Evolutionary conservation across 2,329 filamentous ascomycete species (phyloP), one percentile per base, ranked within the genome.

Genomic region (Blastomyces gilchristii): DNA sequence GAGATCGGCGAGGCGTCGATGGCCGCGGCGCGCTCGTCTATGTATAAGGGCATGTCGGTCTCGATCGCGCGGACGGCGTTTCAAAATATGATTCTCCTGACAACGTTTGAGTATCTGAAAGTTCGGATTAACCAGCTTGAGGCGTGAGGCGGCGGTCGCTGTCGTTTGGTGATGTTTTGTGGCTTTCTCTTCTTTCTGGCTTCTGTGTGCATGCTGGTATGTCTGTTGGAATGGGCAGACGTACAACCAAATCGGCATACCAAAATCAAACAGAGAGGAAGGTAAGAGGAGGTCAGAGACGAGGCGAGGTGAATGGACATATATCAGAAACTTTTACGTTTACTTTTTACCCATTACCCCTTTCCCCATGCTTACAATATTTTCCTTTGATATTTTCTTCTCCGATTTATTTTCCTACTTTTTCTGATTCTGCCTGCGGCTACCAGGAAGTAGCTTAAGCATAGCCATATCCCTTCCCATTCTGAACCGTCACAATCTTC

Each of bases 41-140:
- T 78, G 71, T 80, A 79, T 69, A 79, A 77, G 65, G 78, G 78
- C 7, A 68, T 80, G n/a, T 78, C 78, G 9, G 78, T 80, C 64
- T 77, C 79, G 49, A 71, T 80, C 47, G 66, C 79, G 37, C 77
- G 78, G 22, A 79, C 78, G 3, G 75, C 74, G 8, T 68, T 80
- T 34, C 78, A 80, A 68, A 80, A 80, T 68, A 79, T 80, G 77
- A 79, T 80, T 57, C 71, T 80, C 52, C 72, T 80, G 68, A 76
- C 76, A 65, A 71, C 77, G 25, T 79, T 78, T 60, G 78, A 80
- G 68, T 78, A 77, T 63, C 73, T 79, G 47, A 79, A 78, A 69
- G 71, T 71, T 63, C 70, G 70, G 62, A 80, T 80, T 65, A 74
- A 79, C 63, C 66, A 73, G 47, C 70, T 79, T 61, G 73, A 74